Percentiles rank a stretch among this genome's conserved stretches.
These are phyloP conservation scores for Lactarius quietus DNA, from an alignment of 768 basidiomycete species.

Conservation along the genomic window DNA sequence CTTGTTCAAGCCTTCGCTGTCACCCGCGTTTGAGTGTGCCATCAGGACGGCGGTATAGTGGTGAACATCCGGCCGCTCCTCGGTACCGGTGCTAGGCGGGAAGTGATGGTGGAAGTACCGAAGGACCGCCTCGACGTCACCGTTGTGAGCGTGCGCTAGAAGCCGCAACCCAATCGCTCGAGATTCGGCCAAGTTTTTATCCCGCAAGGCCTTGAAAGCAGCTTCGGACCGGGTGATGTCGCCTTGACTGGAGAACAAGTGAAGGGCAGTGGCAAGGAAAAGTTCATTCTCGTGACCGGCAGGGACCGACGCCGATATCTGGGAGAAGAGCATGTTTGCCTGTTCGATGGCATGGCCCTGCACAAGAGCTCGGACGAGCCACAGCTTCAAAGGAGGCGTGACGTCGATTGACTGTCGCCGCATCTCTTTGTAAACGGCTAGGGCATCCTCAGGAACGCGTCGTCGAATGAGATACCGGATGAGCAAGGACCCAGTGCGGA, in stretches of 20 bases:
- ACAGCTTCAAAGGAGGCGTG: slow-evolving; percentile 2
- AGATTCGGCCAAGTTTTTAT: slow-evolving; percentile 29
- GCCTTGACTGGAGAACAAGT: slow-evolving; percentile 52
- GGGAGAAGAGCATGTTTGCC: slow-evolving; percentile 44
- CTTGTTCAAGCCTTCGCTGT: slow-evolving; percentile 45
- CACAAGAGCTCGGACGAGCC: slow-evolving; percentile 21
- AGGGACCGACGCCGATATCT: slow-evolving; percentile 29
- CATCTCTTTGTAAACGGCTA: slow-evolving; percentile 23
- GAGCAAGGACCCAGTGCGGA: slow-evolving; percentile 14
- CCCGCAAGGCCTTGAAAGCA: slow-evolving; percentile 40
- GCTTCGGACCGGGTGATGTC: slow-evolving; percentile 42
- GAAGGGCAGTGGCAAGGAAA: slow-evolving; percentile 44
- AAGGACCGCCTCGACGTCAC: slow-evolving; percentile 40
- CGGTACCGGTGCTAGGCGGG: slow-evolving; percentile 33
- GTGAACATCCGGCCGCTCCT: slow-evolving; percentile 40
- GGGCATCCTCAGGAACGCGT: slow-evolving; percentile 24
- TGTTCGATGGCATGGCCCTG: slow-evolving; percentile 32
- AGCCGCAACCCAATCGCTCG: slow-evolving; percentile 46
- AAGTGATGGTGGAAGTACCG: slow-evolving; percentile 56
- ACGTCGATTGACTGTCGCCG: slow-evolving; percentile 12
- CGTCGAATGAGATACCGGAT: slow-evolving; percentile 17
- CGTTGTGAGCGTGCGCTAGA: slow-evolving; percentile 51
- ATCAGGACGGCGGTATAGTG: slow-evolving; percentile 58
- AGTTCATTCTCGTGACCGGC: slow-evolving; percentile 5
- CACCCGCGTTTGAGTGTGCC: slow-evolving; percentile 47